Base-by-base conservation (phyloP, 2,329 filamentous ascomycete species). In the Pseudogymnoascus verrucosus region DNA sequence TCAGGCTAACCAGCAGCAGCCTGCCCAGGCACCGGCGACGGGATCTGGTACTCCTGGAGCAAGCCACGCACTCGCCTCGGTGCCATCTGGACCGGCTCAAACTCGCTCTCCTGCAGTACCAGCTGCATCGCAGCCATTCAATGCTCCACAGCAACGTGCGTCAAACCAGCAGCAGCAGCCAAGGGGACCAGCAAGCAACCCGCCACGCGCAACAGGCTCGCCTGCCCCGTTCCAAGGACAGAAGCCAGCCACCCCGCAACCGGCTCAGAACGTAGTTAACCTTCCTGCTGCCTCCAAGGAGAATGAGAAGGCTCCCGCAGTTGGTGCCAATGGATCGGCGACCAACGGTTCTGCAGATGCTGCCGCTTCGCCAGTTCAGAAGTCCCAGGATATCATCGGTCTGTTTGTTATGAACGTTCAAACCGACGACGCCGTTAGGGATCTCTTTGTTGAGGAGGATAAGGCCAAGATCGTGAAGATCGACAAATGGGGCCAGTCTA, bases 391-490 rank as follows among this genome's bases (percentile, higher is more conserved):
- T 69, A 91, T 89, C 69, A 88, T 91, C 71, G 93, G 90, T 60
- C 84, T 99, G 19, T 99, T 97, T 76, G 87, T 99, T 65, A 90
- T 90, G 78, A 93, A 93, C 71, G 87, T 93, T 21, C 90, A 87
- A 70, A 89, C 84, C 62, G 90, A 93, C 68, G 90, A 96, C 34
- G 90, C 93, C 65, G 89, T 91, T 39, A 88, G 89, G 64, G 87
- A 90, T 36, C 81, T 96, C 23, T 93, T 99, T 73, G 81, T 85
- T 1, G 87, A 95, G 11, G 90, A 96, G 70, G 91, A 97, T 73
- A 88, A 86, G 73, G 74, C 84, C 34, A 97, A 96, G 78, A 91
- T 97, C 68, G 76, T 85, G 63, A 88, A 87, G 76, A 82, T 93
- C 61, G 88, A 91, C 71, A 93, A 91, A 77, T 90, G 87, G 79